Conservation (phyloP, 2,329 filamentous ascomycete species). For the Hypoxylon sp. region DNA sequence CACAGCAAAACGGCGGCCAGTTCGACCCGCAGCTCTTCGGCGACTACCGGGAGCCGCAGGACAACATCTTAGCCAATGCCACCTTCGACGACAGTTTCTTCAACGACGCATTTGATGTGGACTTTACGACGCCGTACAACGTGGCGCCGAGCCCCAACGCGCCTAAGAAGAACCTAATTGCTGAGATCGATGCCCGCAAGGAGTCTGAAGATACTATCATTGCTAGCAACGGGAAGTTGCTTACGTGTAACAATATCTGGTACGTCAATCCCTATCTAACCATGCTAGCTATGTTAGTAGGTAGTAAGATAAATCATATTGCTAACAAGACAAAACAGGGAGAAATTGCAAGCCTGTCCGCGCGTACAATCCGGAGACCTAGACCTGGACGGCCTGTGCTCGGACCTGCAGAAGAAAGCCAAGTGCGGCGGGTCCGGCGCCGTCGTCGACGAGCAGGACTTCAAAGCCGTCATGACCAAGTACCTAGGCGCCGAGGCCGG, state of each 20-base stretch:
- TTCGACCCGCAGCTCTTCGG: conserved; percentile 95
- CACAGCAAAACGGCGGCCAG: conserved; percentile 84
- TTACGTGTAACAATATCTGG: conserved; percentile 95
- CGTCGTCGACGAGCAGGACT: conserved; percentile 89
- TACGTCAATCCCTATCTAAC: conserved; percentile 63
- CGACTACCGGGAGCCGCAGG: conserved; percentile 91
- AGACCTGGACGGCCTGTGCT: conserved; percentile 93
- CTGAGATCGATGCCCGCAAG: conserved; percentile 82
- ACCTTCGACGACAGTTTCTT: conserved; percentile 80
- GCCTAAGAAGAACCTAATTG: conserved; percentile 75
- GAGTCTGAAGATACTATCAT: conserved; percentile 79
- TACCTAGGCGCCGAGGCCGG: conserved; percentile 66
- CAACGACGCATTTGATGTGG: conserved; percentile 84
- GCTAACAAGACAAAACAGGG: conserved; percentile 74
- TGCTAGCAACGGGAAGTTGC: conserved; percentile 71
- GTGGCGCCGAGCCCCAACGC: conserved; percentile 64
- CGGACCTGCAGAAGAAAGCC: conserved; percentile 93
- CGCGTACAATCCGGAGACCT: conserved; percentile 92
- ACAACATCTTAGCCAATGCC: conserved; percentile 78
- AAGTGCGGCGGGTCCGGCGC: conserved; percentile 93
- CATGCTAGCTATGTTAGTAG: neutral
- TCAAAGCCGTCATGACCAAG: conserved; percentile 82
- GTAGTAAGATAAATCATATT: neutral
- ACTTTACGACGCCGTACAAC: conserved; percentile 87
- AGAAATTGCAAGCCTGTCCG: conserved; percentile 87